Evolutionary conservation across 2,329 filamentous ascomycete species (phyloP).

Genomic region (Aureobasidium sp.): DNA sequence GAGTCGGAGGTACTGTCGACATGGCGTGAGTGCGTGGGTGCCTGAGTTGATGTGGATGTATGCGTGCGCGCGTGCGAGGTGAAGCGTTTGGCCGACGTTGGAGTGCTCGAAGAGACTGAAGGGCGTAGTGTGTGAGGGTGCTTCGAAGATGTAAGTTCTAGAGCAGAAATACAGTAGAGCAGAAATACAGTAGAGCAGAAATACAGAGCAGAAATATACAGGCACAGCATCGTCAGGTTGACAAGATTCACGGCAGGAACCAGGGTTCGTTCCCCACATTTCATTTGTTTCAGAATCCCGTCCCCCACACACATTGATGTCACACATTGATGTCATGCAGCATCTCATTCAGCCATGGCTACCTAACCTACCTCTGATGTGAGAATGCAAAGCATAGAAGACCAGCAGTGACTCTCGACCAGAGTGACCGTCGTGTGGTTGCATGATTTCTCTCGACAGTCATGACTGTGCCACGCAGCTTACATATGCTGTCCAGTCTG

Average conservation of each 20-base stretch:
- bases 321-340: not conserved
- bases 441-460: not conserved
- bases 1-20: slow-evolving; percentile 45
- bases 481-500: not conserved
- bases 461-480: not conserved
- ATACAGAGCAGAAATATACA: not conserved
- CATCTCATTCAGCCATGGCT: not conserved
- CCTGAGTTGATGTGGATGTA: not conserved
- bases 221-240: not conserved
- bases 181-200: not conserved
- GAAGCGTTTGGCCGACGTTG: not conserved
- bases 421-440: not conserved
- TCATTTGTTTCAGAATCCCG: not conserved
- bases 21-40: not conserved
- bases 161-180: not conserved
- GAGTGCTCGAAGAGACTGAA: not conserved
- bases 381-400: not conserved
- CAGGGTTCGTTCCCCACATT: not conserved
- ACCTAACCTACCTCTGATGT: not conserved
- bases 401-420: not conserved
- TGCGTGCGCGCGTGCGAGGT: not conserved
- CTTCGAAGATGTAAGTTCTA: not conserved
- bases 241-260: not conserved
- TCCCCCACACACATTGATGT: not conserved
- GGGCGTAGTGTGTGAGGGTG: not conserved